phyloP scores from a whole-genome alignment of 2,329 filamentous ascomycete genomes.

The Venturia aucupariae region DNA sequence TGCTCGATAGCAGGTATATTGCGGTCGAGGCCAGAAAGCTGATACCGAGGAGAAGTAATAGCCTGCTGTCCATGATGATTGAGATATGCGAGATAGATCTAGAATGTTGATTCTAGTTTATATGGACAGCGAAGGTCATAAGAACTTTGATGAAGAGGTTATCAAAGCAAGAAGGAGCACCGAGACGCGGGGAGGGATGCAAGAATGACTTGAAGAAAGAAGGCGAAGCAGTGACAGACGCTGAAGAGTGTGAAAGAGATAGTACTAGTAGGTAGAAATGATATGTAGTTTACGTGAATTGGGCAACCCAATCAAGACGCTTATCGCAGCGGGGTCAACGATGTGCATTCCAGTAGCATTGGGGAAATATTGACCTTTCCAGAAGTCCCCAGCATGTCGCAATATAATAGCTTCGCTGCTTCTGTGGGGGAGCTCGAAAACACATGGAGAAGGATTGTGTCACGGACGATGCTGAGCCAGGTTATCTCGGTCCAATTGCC shows the following conservation, averaged over 20 bases:
- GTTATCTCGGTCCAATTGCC: slow-evolving; percentile 5
- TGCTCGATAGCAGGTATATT: slow-evolving; percentile 19
- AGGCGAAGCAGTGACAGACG: not conserved
- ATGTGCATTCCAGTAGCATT: not conserved
- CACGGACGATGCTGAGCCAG: not conserved
- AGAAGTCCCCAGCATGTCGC: not conserved
- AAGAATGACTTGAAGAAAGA: not conserved
- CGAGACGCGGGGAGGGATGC: not conserved
- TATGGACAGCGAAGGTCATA: not conserved
- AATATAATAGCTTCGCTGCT: not conserved
- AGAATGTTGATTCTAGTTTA: not conserved
- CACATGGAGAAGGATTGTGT: not conserved
- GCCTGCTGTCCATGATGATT: not conserved
- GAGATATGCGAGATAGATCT: not conserved
- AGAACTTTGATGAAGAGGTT: not conserved
- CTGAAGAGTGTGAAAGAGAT: not conserved
- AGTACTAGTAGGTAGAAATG: not conserved
- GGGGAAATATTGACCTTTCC: slow-evolving; percentile 7
- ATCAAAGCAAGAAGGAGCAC: not conserved
- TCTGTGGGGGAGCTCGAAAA: slow-evolving; percentile 2
- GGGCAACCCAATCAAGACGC: not conserved
- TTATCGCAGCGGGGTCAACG: not conserved
- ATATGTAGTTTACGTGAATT: not conserved
- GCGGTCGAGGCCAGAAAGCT: not conserved
- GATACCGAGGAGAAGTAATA: not conserved